Base-by-base conservation (phyloP, 768 basidiomycete genomes). In the Rhizopogon vulgaris region DNA sequence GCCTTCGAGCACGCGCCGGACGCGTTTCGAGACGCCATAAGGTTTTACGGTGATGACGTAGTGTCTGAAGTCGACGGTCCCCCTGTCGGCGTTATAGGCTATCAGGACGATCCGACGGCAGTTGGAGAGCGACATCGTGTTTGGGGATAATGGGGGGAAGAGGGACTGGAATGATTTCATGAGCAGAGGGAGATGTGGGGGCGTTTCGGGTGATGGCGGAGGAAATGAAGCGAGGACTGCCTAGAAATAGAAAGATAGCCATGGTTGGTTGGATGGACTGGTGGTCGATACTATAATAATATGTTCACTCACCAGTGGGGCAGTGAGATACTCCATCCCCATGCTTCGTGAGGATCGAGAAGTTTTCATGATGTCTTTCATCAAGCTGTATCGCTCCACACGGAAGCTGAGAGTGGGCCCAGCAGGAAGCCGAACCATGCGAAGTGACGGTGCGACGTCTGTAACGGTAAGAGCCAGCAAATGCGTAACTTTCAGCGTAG, bases 81-180 rank as follows among this genome's bases (percentile, higher is more conserved):
- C 87, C 43, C 83, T 84, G 18, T 87, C 85, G 17, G 87, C 71
- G 67, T 93, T 93, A 75, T 97, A 97, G 1, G 93, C 85, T 46
- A 98, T 73, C 46, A 99, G 85, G 32, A 98, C 91, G 51, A 99
- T 87, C 60, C 96, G 84, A 30, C 96, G 90, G 3, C 94, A 94
- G 30, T 91, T 88, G 48, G 94, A 87, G 47, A 92, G 82, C 18
- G 82, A 79, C 64, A 93, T 76, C 30, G 82, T 78, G 60, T 88
- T 78, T 1, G 90, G 90, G 10, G 90, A 77, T 42, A 99, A 89
- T 0, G 96, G 87, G 4, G 96, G 96, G 72, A 97, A 99, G 54
- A 99, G 74, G 28, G 90, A 86, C 68, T 98, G 96, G 72, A 99
- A 96, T 53, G 93, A 83, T 69, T 96, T 96, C 79, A 94, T 87